Evolutionary conservation across 441 rosid species (phyloP), one percentile per base, ranked within the genome.

Genomic region (Erysimum cheiri): DNA sequence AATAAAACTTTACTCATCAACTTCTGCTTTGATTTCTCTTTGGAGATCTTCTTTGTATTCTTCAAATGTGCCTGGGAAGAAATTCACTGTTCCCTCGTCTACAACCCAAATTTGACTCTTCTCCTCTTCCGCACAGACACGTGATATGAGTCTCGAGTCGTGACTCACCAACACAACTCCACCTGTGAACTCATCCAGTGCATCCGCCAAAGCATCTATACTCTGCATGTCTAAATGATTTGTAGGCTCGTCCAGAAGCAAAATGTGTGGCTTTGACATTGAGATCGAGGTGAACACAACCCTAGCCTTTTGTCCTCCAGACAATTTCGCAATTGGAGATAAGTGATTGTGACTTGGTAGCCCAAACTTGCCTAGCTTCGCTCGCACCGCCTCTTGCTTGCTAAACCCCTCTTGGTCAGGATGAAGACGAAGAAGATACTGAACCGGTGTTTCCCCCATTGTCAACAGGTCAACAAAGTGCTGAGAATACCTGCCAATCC

Each of bases 161-260:
- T 93, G 98, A 75, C 96, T 93, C 70, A 93, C 98, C 28, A 93
- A 75, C 41, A 93, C 95, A 52, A 93, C 91, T 49, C 98, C 97
- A 24, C 97, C 98, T 2, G 87, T 85, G 60, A 91, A 93, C 81
- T 93, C 96, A 13, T 93, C 96, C 5, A 93, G 81, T 0, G 93
- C 97, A 78, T 88, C 88, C 0, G 94, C 95, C 74, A 89, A 74
- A 2, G 97, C 94, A 71, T 91, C 97, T 39, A 91, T 93, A 67
- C 96, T 93, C 81, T 93, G 93, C 96, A 93, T 93, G 68, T 93
- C 97, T 54, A 93, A 78, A 78, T 93, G 97, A 74, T 93, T 93
- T 19, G 98, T 91, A 2, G 98, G 98, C 76, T 93, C 97, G 46
- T 91, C 97, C 47, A 93, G 76, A 41, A 93, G 82, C 59, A 93